Conservation (phyloP, 768 basidiomycete genomes). For the Scleroderma citrinum region DNA sequence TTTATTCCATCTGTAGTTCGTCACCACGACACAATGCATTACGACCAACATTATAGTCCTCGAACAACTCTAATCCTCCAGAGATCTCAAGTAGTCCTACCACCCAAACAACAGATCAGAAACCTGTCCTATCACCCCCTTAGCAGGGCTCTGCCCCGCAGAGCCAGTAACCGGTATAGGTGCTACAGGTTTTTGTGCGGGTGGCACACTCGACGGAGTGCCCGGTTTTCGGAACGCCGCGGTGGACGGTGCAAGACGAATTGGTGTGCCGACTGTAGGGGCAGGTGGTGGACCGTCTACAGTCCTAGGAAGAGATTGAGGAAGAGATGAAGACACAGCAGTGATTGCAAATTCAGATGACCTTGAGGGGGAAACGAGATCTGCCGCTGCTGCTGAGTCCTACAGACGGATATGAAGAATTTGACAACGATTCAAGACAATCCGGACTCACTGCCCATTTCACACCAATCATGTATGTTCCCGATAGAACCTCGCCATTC, state of each 20-base stretch:
- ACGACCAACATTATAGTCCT: neutral
- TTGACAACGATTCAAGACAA: neutral
- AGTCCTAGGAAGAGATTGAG: slow-evolving; percentile 39
- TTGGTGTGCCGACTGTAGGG: slow-evolving; percentile 60
- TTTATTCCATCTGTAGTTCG: neutral
- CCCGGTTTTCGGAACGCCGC: slow-evolving; percentile 62
- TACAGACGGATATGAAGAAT: slow-evolving; percentile 23
- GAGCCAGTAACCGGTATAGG: slow-evolving; percentile 8
- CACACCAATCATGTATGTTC: slow-evolving; percentile 78
- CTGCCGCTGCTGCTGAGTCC: slow-evolving; percentile 58
- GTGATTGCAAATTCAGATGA: slow-evolving; percentile 11
- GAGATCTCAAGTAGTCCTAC: slow-evolving; percentile 34
- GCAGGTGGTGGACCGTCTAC: slow-evolving; percentile 38
- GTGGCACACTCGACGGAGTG: slow-evolving; percentile 12
- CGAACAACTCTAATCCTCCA: neutral
- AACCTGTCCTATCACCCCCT: slow-evolving; percentile 65
- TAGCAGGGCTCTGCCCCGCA: slow-evolving; percentile 36
- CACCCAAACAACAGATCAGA: slow-evolving; percentile 80
- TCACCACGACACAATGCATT: neutral
- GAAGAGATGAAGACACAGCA: slow-evolving; percentile 4
- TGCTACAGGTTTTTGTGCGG: slow-evolving; percentile 18
- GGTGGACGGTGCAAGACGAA: slow-evolving; percentile 64
- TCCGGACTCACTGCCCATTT: slow-evolving; percentile 70
- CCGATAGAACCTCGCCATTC: slow-evolving; percentile 74
- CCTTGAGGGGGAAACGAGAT: slow-evolving; percentile 36